Evolutionary conservation across 139 green algal species (phyloP), one percentile per base, ranked within the genome.

Genomic region (Chlorella sp.): DNA sequence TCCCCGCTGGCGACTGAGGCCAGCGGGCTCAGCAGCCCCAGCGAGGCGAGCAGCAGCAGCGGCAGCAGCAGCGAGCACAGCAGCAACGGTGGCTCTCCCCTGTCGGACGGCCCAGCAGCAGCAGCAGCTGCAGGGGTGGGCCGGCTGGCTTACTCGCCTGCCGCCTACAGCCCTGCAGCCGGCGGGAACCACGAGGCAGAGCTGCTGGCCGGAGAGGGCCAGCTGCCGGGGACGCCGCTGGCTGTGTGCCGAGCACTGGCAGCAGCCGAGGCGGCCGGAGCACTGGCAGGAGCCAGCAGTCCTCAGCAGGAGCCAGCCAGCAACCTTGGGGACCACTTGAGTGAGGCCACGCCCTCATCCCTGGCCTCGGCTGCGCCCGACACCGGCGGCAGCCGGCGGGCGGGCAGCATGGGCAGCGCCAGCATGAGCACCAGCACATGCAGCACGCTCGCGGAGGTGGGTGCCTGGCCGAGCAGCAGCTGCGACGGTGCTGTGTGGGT

Each of bases 251-350:
- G 2, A 60, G 81, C 57, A 24, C 0, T n/a, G 4, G 60, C 57
- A 57, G 34, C 53, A 36, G 57, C 57, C 57, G 81, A 76, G 2
- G 16, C 60, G 21, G 57, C 30, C 3, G 81, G n/a, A 16, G 34
- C n/a, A 22, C 16, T 30, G 21, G 34, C 57, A 78, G 36, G 30
- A 1, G 40, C 28, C n/a, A n/a, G n/a, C n/a, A n/a, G n/a, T 30
- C 30, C 24, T 68, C 37, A 22, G 48, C 24, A 14, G 3, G 81
- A 24, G 16, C 2, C 32, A 11, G 9, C 16, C 64, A 88, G 66
- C 84, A 32, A 69, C 84, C 68, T 88, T 26, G 84, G 66, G 48
- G 84, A 88, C 39, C 84, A 88, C 9, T 28, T 81, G 39, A 80
- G 61, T 19, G 42, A 80, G 30, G 84, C 84, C 39, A 88, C 68